Conservation (phyloP, 164 flowering plant genomes). For the Buxus sempervirens region DNA sequence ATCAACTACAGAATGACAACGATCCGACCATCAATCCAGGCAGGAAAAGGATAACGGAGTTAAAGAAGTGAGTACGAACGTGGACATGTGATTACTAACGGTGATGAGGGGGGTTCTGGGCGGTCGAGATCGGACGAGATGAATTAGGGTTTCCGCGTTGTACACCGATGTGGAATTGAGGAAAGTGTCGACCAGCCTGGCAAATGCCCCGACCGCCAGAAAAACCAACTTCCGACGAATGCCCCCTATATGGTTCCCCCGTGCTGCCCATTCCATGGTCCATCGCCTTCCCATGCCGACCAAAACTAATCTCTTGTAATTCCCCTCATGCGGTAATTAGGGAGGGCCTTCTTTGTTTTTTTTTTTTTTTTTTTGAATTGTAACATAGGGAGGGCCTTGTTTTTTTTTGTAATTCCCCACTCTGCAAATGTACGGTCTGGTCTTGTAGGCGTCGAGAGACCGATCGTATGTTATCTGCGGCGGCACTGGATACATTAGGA, state of each 20-base stretch:
- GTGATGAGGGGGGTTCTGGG: slow-evolving; percentile 72
- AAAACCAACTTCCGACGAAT: slow-evolving; percentile 53
- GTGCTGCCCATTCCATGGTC: slow-evolving; percentile 71
- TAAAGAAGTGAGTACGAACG: slow-evolving; percentile 30
- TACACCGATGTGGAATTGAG: slow-evolving; percentile 61
- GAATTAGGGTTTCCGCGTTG: slow-evolving; percentile 57
- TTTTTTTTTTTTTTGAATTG: no score
- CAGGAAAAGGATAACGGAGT: background rate
- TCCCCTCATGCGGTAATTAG: no score
- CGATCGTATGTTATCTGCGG: no score
- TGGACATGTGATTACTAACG: slow-evolving; percentile 90
- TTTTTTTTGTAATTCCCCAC: no score
- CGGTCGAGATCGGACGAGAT: slow-evolving; percentile 56
- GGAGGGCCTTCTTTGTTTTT: no score
- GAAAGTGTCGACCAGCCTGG: slow-evolving; percentile 40
- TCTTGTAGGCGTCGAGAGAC: no score
- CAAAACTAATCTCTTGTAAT: no score
- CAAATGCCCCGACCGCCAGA: slow-evolving; percentile 58
- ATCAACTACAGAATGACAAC: background rate
- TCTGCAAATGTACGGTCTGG: no score
- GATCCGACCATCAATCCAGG: background rate
- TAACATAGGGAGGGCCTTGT: no score
- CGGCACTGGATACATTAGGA: no score
- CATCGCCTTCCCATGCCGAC: slow-evolving; percentile 11
- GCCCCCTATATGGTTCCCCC: slow-evolving; percentile 45